A percentile compares a stretch with the other conserved stretches of the same genome.
These are phyloP conservation scores for Crassisporium funariophilum DNA, from an alignment of 768 basidiomycete species.

Conservation along the genomic window DNA sequence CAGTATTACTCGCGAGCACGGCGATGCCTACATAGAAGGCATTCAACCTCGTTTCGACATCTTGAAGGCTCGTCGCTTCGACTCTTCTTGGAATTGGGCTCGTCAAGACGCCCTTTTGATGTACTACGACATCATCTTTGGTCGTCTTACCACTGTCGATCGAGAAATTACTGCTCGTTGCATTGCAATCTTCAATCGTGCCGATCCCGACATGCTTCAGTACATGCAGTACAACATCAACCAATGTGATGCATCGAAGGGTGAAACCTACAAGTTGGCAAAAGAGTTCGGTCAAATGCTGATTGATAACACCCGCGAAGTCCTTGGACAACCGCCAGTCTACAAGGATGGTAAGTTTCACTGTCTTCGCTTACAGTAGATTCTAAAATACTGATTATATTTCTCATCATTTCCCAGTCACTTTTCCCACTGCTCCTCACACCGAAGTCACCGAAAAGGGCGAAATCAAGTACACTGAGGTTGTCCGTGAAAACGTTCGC, in stretches of 20 bases:
- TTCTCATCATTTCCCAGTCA: slow-evolving; percentile 63
- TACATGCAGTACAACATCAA: slow-evolving; percentile 98
- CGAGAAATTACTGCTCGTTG: slow-evolving; percentile 97
- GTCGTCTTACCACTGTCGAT: slow-evolving; percentile 90
- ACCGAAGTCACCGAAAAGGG: slow-evolving; percentile 94
- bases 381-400: slow-evolving; percentile 10
- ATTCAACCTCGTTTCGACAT: slow-evolving; percentile 95
- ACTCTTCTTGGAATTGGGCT: slow-evolving; percentile 99
- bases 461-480: slow-evolving; percentile 93
- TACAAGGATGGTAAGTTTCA: slow-evolving; percentile 89
- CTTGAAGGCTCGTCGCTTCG: slow-evolving; percentile 96
- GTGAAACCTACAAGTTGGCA: slow-evolving; percentile 92
- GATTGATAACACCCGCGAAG: slow-evolving; percentile 90
- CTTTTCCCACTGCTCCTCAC: slow-evolving; percentile 96
- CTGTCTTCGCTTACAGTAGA: background rate
- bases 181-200: slow-evolving; percentile 96
- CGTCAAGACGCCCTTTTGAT: slow-evolving; percentile 95
- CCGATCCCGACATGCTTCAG: slow-evolving; percentile 85
- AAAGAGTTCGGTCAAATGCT: slow-evolving; percentile 97
- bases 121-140: slow-evolving; percentile 99
- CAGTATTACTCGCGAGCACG: slow-evolving; percentile 87
- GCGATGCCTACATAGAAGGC: slow-evolving; percentile 90
- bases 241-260: slow-evolving; percentile 74
- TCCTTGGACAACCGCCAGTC: slow-evolving; percentile 78
- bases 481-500: slow-evolving; percentile 93